Percentiles rank a stretch among this genome's conserved stretches.
Conservation (phyloP, 2,329 filamentous ascomycete genomes). For the Aspergillus sp. region DNA sequence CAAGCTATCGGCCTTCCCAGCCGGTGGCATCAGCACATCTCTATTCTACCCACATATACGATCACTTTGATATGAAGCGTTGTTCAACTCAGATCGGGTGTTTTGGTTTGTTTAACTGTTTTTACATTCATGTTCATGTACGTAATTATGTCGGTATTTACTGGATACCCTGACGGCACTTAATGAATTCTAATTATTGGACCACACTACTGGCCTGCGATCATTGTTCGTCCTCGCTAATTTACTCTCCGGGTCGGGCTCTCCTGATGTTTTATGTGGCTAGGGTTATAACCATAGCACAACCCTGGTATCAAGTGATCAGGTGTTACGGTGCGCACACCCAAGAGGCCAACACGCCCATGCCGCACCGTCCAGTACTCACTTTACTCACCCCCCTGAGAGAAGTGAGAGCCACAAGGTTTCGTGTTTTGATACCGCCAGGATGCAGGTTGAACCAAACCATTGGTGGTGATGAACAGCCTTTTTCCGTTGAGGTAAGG, state of each 20-base stretch:
- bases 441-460: background rate
- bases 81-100: constrained; percentile 3
- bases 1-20: background rate
- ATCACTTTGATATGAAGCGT: constrained; percentile 10
- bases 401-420: background rate
- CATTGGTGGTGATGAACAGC: background rate
- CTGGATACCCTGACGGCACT: constrained; percentile 25
- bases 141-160: constrained; percentile 21
- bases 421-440: background rate
- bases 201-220: background rate
- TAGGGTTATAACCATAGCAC: too few relatives aligned
- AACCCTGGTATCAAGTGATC: too few relatives aligned
- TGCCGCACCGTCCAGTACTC: too few relatives aligned
- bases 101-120: constrained; percentile 6
- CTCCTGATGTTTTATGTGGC: too few relatives aligned
- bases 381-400: background rate
- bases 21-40: background rate
- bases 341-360: too few relatives aligned
- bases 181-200: constrained; percentile 16
- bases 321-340: background rate
- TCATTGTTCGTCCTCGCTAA: too few relatives aligned
- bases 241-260: too few relatives aligned
- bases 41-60: background rate
- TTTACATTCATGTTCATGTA: constrained; percentile 12
- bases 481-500: background rate